phyloP scores from a whole-genome alignment of 2,329 filamentous ascomycete species.

The Lizonia empirigonia region DNA sequence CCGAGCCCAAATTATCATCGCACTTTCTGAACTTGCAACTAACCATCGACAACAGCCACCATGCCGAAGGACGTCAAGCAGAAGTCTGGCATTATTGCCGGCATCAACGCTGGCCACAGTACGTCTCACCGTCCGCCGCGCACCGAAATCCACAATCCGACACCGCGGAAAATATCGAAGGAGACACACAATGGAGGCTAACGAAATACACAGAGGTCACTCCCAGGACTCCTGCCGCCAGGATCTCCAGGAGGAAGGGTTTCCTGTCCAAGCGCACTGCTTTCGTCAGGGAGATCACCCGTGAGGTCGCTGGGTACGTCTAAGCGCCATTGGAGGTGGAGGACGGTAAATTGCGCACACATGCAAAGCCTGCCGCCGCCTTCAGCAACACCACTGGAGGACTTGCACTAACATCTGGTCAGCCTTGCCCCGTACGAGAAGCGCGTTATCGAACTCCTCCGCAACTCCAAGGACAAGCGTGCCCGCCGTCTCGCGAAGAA shows the following conservation, averaged over 20 bases:
- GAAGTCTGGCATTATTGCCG: constrained; percentile 61
- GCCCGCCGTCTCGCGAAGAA: constrained; percentile 99
- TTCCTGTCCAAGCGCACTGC: constrained; percentile 95
- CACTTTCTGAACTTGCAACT: constrained; percentile 15
- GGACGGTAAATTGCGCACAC: constrained; percentile 29
- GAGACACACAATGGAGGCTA: constrained; percentile 28
- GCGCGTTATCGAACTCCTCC: constrained; percentile 97
- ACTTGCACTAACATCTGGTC: constrained; percentile 15
- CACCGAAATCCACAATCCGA: constrained; percentile 19
- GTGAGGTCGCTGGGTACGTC: constrained; percentile 93
- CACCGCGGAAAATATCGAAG: constrained; percentile 16
- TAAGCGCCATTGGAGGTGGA: constrained; percentile 13
- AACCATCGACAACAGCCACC: constrained; percentile 46
- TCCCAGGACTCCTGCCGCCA: constrained; percentile 55
- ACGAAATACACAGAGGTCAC: constrained; percentile 54
- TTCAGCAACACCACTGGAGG: not conserved
- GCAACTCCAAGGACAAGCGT: constrained; percentile 99
- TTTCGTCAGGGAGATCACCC: constrained; percentile 96
- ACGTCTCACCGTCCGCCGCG: constrained; percentile 52
- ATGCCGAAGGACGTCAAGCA: constrained; percentile 62
- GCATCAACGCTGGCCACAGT: constrained; percentile 70
- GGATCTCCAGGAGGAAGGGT: constrained; percentile 78
- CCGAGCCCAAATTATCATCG: constrained; percentile 27
- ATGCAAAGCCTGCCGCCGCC: constrained; percentile 47
- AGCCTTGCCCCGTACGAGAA: constrained; percentile 71